phyloP scores from a whole-genome alignment of 257 asterid genomes.

The Solanum virginianum region DNA sequence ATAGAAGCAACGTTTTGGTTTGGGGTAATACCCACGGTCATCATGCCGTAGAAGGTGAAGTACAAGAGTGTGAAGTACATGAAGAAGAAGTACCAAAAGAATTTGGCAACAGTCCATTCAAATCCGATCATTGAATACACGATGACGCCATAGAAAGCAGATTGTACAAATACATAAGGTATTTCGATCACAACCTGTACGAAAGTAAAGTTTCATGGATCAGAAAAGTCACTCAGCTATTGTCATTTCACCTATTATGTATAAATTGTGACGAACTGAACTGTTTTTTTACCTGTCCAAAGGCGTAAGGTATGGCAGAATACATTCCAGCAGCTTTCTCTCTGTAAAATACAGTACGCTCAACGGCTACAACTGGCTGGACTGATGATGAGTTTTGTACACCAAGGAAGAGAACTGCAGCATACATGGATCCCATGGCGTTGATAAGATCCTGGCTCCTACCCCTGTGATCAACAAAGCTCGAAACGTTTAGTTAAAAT shows the following conservation, averaged over 20 bases:
- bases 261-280: not conserved
- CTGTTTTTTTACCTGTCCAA: not conserved
- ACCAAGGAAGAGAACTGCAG: not conserved
- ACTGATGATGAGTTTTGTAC: not conserved
- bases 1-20: not conserved
- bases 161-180: slow-evolving; percentile 37
- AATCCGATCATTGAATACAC: slow-evolving; percentile 37
- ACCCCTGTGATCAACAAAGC: not conserved
- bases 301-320: not conserved
- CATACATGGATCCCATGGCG: not conserved
- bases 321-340: not conserved
- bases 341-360: not conserved
- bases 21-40: not conserved
- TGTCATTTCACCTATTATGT: not conserved
- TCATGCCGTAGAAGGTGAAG: not conserved
- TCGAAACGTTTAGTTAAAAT: not conserved
- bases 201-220: not conserved
- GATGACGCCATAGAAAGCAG: slow-evolving; percentile 11
- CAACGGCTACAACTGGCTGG: not conserved
- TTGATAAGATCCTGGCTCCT: not conserved
- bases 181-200: slow-evolving; percentile 32
- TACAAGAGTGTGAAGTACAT: not conserved
- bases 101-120: slow-evolving; percentile 23
- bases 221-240: not conserved
- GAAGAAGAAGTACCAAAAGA: not conserved